Conservation (phyloP, 352 stramenopile genomes). For the Thraustochytrium sp. region DNA sequence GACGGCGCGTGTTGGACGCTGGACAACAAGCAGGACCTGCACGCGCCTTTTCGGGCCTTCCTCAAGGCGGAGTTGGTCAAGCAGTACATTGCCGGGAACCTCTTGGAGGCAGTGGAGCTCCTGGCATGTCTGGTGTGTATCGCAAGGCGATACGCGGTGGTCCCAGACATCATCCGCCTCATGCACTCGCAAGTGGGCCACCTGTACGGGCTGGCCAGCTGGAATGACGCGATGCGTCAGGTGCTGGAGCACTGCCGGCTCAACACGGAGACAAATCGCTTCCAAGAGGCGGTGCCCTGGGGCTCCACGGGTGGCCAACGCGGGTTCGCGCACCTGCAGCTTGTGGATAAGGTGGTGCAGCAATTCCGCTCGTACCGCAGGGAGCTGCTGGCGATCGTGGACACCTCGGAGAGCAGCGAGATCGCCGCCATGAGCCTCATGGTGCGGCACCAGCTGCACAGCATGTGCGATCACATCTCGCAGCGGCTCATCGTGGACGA, state of each 20-base stretch:
- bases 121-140: not conserved
- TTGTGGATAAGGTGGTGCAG: conserved; percentile 4
- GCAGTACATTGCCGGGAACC: conserved; percentile 3
- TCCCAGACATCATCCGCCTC: conserved; percentile 10
- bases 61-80: conserved; percentile 6
- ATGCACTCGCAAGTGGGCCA: not conserved
- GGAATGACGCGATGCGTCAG: not conserved
- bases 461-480: conserved; percentile 20
- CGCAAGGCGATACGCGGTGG: not conserved
- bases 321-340: not conserved
- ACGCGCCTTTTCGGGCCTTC: not conserved
- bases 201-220: not conserved
- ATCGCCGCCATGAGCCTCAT: not conserved
- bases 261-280: not conserved
- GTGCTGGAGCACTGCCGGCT: not conserved
- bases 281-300: not conserved
- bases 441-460: conserved; percentile 1
- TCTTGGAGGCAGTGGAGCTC: not conserved
- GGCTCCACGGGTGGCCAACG: not conserved
- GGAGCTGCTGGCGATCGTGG: not conserved
- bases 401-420: conserved; percentile 9
- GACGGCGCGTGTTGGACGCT: conserved; percentile 12
- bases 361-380: not conserved
- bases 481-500: conserved; percentile 13
- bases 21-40: conserved; percentile 6